These are phyloP conservation scores for Sclerotinia borealis DNA, from an alignment of 2,329 filamentous ascomycete species.

Conservation along the genomic window DNA sequence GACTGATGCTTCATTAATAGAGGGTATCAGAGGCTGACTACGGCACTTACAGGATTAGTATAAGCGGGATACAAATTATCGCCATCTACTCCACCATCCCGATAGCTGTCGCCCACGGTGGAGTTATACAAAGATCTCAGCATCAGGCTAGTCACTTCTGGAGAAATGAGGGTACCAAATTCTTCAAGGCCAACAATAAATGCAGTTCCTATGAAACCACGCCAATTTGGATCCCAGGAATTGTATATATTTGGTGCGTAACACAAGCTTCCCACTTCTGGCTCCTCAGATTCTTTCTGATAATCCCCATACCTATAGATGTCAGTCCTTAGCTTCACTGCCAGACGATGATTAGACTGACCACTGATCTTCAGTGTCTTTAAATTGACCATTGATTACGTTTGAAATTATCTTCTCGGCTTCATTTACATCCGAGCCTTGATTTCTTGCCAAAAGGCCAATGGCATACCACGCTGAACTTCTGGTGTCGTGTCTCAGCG, in stretches of 20 bases:
- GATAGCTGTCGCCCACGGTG: conserved; percentile 50
- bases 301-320: conserved; percentile 39
- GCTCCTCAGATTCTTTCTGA: conserved; percentile 50
- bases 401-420: conserved; percentile 49
- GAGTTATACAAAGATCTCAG: conserved; percentile 48
- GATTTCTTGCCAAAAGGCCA: conserved; percentile 50
- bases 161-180: conserved; percentile 36
- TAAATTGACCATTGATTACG: conserved; percentile 47
- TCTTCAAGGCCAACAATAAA: conserved; percentile 55
- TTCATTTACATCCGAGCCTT: conserved; percentile 42
- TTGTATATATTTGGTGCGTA: conserved; percentile 49
- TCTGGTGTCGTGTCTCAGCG: conserved; percentile 45
- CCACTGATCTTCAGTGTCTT: conserved; percentile 48
- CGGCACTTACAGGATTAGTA: conserved; percentile 43
- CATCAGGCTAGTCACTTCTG: conserved; percentile 37
- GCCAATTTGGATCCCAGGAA: conserved; percentile 59
- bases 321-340: neutral
- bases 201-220: conserved; percentile 55
- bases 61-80: conserved; percentile 60
- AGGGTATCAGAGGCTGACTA: neutral
- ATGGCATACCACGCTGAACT: conserved; percentile 54
- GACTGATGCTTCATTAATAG: conserved; percentile 31
- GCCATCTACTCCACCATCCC: conserved; percentile 46
- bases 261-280: conserved; percentile 44
- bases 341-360: conserved; percentile 25